These are phyloP conservation scores for Zygoascus hellenicus DNA, from an alignment of 1,139 yeast species.

Conservation along the genomic window DNA sequence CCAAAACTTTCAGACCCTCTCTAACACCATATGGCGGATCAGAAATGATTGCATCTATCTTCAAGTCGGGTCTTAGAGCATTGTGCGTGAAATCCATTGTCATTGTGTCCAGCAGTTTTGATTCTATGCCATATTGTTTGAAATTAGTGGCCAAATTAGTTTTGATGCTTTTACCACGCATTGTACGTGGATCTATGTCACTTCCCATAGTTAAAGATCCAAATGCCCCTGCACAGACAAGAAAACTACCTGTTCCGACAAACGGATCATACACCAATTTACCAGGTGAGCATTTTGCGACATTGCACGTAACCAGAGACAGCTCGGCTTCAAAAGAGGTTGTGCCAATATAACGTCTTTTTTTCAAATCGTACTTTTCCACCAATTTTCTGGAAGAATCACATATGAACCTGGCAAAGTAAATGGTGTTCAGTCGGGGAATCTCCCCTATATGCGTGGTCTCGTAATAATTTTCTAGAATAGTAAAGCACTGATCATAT, in stretches of 20 bases:
- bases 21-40: constrained; percentile 99
- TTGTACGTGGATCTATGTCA: constrained; percentile 83
- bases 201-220: constrained; percentile 83
- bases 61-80: constrained; percentile 58
- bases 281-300: constrained; percentile 66
- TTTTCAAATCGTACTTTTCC: constrained; percentile 75
- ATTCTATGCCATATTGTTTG: constrained; percentile 59
- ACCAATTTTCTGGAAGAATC: constrained; percentile 62
- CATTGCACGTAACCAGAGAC: constrained; percentile 76
- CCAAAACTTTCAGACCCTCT: constrained; percentile 90
- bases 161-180: constrained; percentile 57
- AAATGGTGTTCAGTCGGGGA: constrained; percentile 49
- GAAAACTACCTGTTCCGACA: constrained; percentile 93
- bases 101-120: constrained; percentile 63
- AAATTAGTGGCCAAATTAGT: constrained; percentile 58
- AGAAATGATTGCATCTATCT: constrained; percentile 77
- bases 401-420: constrained; percentile 73
- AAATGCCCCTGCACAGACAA: constrained; percentile 81
- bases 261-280: constrained; percentile 86
- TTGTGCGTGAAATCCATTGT: constrained; percentile 95
- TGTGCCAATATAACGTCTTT: constrained; percentile 86
- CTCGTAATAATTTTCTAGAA: constrained; percentile 63
- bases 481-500: constrained; percentile 66
- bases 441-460: constrained; percentile 47
- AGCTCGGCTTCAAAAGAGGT: constrained; percentile 85